phyloP scores from a whole-genome alignment of 192 early-diverging fungal species.

The Linnemannia exigua region DNA sequence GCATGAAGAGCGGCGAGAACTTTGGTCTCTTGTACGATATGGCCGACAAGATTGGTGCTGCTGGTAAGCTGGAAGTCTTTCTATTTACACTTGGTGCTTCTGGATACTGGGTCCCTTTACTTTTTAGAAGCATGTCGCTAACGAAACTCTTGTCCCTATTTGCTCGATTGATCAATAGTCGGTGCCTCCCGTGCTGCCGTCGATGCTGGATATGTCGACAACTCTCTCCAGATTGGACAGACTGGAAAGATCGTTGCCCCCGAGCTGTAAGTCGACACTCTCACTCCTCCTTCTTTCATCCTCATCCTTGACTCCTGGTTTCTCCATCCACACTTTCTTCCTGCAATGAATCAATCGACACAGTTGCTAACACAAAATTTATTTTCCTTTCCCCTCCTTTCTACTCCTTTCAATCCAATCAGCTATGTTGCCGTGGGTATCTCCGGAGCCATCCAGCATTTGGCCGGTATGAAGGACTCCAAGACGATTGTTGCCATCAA shows the following conservation, averaged over 20 bases:
- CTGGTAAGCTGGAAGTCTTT: conserved; percentile 69
- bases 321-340: background rate
- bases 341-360: background rate
- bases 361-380: background rate
- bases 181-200: conserved; percentile 98
- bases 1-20: conserved; percentile 96
- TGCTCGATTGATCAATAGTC: conserved; percentile 64
- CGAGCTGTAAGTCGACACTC: conserved; percentile 57
- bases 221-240: conserved; percentile 98
- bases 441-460: conserved; percentile 96
- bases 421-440: conserved; percentile 97
- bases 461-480: conserved; percentile 99
- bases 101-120: background rate
- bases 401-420: conserved; percentile 68
- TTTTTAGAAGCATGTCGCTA: background rate
- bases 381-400: background rate
- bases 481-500: conserved; percentile 99
- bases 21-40: conserved; percentile 91
- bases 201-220: conserved; percentile 96
- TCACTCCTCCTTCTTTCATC: background rate
- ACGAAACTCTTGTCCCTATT: background rate
- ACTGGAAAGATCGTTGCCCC: conserved; percentile 99
- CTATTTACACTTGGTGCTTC: too few relatives aligned
- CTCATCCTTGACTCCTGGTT: background rate
- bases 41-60: conserved; percentile 95